These are phyloP conservation scores for Phytophthora tubulina DNA, from an alignment of 352 stramenopile genomes.

Conservation along the genomic window DNA sequence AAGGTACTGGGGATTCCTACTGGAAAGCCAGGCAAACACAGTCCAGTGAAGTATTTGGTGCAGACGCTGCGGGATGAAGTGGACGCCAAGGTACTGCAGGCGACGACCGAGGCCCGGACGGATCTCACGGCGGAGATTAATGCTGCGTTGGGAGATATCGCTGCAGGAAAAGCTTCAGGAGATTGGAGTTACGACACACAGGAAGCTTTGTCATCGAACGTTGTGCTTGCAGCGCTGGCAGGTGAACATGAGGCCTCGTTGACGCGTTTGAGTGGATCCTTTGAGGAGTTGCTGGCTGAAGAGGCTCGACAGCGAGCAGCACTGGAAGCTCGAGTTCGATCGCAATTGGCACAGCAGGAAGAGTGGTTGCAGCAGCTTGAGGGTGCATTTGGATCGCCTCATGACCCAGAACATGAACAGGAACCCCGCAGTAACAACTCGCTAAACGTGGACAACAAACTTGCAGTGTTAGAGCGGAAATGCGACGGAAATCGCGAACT, in stretches of 20 bases:
- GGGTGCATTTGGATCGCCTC: slow-evolving; percentile 65
- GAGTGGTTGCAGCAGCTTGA: slow-evolving; percentile 87
- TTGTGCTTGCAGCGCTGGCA: slow-evolving; percentile 62
- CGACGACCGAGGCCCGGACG: slow-evolving; percentile 7
- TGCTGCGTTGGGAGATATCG: slow-evolving; percentile 15
- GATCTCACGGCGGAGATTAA: slow-evolving; percentile 30
- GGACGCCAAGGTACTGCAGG: slow-evolving; percentile 40
- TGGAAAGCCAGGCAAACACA: slow-evolving; percentile 77
- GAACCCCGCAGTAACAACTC: slow-evolving; percentile 21
- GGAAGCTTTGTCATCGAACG: slow-evolving; percentile 53
- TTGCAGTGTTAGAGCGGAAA: slow-evolving; percentile 37
- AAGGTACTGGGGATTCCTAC: slow-evolving; percentile 74
- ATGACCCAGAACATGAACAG: slow-evolving; percentile 47
- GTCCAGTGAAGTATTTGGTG: slow-evolving; percentile 73
- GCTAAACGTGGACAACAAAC: slow-evolving; percentile 24
- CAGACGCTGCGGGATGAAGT: slow-evolving; percentile 81
- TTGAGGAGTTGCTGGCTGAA: slow-evolving; percentile 67
- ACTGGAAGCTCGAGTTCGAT: slow-evolving; percentile 69
- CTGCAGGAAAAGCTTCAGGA: slow-evolving; percentile 6
- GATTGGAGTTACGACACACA: not conserved
- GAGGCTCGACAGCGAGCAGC: slow-evolving; percentile 71
- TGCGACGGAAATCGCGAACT: slow-evolving; percentile 41
- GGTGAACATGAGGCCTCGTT: slow-evolving; percentile 81
- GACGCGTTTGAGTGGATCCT: slow-evolving; percentile 68
- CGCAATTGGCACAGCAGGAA: slow-evolving; percentile 70